phyloP scores from a whole-genome alignment of 192 early-diverging fungal genomes.

The Coemansia sp. region DNA sequence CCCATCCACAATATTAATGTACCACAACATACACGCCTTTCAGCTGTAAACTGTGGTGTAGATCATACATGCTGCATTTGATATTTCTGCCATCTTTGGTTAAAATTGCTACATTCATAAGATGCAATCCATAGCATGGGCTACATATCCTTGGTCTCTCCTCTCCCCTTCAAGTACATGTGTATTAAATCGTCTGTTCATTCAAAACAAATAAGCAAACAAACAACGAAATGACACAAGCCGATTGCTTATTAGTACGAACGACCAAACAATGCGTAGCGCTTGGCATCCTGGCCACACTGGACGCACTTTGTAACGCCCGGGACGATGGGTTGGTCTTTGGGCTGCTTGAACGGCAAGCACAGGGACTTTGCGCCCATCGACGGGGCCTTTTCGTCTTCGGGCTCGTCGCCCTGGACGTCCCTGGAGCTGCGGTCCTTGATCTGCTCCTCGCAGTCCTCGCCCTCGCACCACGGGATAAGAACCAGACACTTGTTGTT shows the following conservation, averaged over 20 bases:
- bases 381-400: constrained; percentile 95
- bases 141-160: too few relatives aligned
- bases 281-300: constrained; percentile 76
- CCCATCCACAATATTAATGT: too few relatives aligned
- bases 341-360: constrained; percentile 93
- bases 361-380: constrained; percentile 99
- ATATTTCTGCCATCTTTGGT: too few relatives aligned
- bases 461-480: constrained; percentile 95
- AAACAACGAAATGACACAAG: too few relatives aligned
- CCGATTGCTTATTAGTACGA: constrained; percentile 83
- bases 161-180: too few relatives aligned
- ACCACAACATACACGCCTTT: too few relatives aligned
- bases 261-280: constrained; percentile 80
- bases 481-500: constrained; percentile 84
- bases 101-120: too few relatives aligned
- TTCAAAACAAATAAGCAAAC: background rate
- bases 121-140: too few relatives aligned
- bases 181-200: too few relatives aligned
- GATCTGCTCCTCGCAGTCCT: constrained; percentile 91
- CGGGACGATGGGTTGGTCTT: constrained; percentile 73
- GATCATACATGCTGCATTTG: too few relatives aligned
- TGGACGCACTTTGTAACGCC: constrained; percentile 88
- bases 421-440: constrained; percentile 87
- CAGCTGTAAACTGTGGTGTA: too few relatives aligned
- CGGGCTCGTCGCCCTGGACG: constrained; percentile 64